Conservation (phyloP, 768 basidiomycete genomes). For the Austroboletus eburneus region DNA sequence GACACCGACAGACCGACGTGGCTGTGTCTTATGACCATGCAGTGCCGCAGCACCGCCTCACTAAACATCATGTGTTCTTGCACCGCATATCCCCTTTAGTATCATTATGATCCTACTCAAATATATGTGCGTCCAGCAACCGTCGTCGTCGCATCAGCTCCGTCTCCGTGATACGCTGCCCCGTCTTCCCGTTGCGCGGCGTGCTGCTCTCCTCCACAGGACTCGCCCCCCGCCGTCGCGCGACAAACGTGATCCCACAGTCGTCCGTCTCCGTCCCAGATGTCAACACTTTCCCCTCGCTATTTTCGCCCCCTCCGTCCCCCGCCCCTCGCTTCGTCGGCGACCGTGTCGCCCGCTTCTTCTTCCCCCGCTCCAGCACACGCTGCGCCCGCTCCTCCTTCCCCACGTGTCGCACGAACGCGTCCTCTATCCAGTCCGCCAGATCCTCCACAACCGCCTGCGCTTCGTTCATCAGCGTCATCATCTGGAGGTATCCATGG, state of each 20-base stretch:
- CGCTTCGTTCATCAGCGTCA: conserved; percentile 77
- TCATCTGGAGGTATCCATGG: conserved; percentile 97
- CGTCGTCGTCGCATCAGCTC: conserved; percentile 78
- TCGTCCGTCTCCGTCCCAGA: conserved; percentile 70
- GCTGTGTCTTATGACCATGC: conserved; percentile 33
- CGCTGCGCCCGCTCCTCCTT: conserved; percentile 25
- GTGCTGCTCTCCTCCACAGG: conserved; percentile 26
- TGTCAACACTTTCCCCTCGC: conserved; percentile 29
- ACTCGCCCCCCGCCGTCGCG: conserved; percentile 43
- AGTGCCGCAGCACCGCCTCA: conserved; percentile 34
- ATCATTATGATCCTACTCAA: conserved; percentile 20
- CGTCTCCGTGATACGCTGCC: conserved; percentile 70
- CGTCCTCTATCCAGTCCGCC: conserved; percentile 87
- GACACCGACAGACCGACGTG: conserved; percentile 33
- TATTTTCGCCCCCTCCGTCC: conserved; percentile 6
- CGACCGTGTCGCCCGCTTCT: conserved; percentile 24
- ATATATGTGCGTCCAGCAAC: conserved; percentile 71
- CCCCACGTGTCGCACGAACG: conserved; percentile 46
- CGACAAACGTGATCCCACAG: conserved; percentile 64
- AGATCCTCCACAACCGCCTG: conserved; percentile 73
- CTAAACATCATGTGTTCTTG: conserved; percentile 14
- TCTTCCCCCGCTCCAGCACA: conserved; percentile 15
- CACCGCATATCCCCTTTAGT: background rate
- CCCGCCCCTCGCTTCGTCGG: conserved; percentile 18
- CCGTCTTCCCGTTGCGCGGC: conserved; percentile 41